Evolutionary conservation across 176 grass and related monocot species (phyloP).

Genomic region (Neostapfia colusana): DNA sequence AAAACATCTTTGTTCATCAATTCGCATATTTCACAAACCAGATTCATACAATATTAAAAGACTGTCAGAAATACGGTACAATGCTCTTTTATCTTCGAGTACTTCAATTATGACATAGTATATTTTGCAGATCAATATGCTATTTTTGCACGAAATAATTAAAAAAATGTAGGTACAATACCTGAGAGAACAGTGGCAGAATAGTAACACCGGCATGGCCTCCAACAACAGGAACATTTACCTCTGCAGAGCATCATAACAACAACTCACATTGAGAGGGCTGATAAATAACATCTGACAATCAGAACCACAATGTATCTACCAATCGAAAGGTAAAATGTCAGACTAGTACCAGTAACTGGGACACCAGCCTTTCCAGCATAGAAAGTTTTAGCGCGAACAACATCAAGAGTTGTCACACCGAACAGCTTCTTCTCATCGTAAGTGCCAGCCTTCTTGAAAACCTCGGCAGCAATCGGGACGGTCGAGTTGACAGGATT

Average conservation of each 20-base stretch:
- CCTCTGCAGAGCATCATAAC: conserved; percentile 46
- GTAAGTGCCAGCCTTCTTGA: conserved; percentile 89
- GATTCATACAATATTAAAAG: neutral
- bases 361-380: conserved; percentile 74
- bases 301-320: neutral
- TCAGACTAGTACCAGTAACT: conserved; percentile 48
- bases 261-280: neutral
- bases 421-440: conserved; percentile 87
- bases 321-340: neutral
- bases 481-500: conserved; percentile 97
- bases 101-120: neutral
- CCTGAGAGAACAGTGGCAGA: conserved; percentile 90
- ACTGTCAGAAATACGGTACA: neutral
- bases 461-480: conserved; percentile 79
- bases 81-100: neutral
- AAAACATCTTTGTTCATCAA: neutral
- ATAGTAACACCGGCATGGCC: conserved; percentile 90
- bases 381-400: conserved; percentile 92
- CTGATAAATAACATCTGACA: neutral
- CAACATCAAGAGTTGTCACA: conserved; percentile 92
- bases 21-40: neutral
- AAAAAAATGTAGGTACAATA: neutral
- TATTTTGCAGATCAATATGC: neutral
- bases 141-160: neutral
- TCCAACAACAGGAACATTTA: conserved; percentile 82